Evolutionary conservation across 2,329 filamentous ascomycete species (phyloP).

Genomic region (Colletotrichum lentis): DNA sequence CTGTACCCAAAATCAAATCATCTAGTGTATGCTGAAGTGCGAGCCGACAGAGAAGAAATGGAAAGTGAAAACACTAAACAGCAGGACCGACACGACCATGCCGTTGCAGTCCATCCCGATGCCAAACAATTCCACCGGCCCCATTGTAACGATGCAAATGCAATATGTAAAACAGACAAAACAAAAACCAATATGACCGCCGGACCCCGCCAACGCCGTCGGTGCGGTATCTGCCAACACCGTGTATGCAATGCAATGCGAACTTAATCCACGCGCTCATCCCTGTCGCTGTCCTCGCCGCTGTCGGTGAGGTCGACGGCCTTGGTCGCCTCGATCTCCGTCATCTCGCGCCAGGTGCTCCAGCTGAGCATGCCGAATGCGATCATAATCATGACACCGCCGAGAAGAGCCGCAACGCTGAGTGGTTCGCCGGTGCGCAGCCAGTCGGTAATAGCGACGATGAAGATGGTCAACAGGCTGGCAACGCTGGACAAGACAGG

Average conservation of each 20-base stretch:
- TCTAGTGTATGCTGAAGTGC: constrained; percentile 1
- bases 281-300: constrained; percentile 57
- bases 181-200: constrained; percentile 16
- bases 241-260: constrained; percentile 19
- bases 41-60: background rate
- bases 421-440: constrained; percentile 80
- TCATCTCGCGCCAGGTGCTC: constrained; percentile 94
- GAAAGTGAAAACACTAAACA: background rate
- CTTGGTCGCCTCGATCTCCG: constrained; percentile 76
- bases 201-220: constrained; percentile 28
- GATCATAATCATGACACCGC: constrained; percentile 85
- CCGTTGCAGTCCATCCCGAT: constrained; percentile 18
- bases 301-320: constrained; percentile 54
- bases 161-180: constrained; percentile 13
- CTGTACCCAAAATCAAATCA: background rate
- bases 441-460: constrained; percentile 93
- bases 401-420: constrained; percentile 76
- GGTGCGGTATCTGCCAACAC: constrained; percentile 25
- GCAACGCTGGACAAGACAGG: constrained; percentile 93
- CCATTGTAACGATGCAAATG: constrained; percentile 21
- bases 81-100: background rate
- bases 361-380: constrained; percentile 89
- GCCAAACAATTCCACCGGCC: constrained; percentile 8
- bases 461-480: constrained; percentile 93
- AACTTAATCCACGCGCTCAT: constrained; percentile 46